These are phyloP conservation scores for Anastatica hierochuntica DNA, from an alignment of 345 rosid species.

Conservation along the genomic window DNA sequence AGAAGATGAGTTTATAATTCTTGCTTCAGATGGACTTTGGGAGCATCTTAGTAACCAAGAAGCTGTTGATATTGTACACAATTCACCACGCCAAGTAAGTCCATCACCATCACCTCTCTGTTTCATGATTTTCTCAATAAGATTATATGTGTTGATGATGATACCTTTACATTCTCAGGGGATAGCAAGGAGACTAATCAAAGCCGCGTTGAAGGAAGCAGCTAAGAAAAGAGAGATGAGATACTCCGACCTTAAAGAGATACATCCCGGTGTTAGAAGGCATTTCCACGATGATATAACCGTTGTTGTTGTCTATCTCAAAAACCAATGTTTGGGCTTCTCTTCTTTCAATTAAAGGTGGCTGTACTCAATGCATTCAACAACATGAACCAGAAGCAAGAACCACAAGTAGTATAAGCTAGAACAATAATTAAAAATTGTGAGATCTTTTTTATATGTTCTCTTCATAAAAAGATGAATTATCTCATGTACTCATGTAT, in stretches of 20 bases:
- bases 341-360: conserved; percentile 49
- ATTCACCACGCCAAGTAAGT: conserved; percentile 46
- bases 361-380: conserved; percentile 18
- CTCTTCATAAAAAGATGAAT: no score
- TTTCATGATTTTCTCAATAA: no score
- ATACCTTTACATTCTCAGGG: conserved; percentile 34
- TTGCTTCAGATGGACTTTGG: conserved; percentile 92
- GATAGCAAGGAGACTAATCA: conserved; percentile 56
- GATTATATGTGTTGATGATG: neutral
- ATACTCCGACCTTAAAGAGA: conserved; percentile 56
- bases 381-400: no score
- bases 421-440: no score
- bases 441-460: no score
- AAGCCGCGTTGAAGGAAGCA: conserved; percentile 59
- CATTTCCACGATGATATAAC: conserved; percentile 77
- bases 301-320: conserved; percentile 42
- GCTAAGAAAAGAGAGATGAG: conserved; percentile 86
- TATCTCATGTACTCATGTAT: no score
- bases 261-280: conserved; percentile 53
- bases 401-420: no score
- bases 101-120: neutral
- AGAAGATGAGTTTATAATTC: conserved; percentile 61
- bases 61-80: conserved; percentile 52
- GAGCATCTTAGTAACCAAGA: conserved; percentile 71
- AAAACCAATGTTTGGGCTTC: conserved; percentile 15